Evolutionary conservation across 192 early-diverging fungal species (phyloP).

Genomic region (Coemansia sp.): DNA sequence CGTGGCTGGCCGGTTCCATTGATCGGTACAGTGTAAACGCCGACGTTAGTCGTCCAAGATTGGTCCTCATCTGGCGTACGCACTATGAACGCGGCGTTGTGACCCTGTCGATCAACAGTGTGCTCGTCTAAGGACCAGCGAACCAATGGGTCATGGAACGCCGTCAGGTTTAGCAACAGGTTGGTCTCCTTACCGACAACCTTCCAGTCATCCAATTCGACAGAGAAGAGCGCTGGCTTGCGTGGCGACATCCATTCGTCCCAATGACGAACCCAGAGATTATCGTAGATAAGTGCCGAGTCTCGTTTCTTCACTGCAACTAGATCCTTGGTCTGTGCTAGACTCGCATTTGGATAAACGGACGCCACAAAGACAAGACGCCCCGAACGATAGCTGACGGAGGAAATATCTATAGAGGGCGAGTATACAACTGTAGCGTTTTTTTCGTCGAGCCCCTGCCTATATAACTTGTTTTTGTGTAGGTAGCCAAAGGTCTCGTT

Average conservation of each 20-base stretch:
- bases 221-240: constrained; percentile 28
- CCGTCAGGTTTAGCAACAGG: constrained; percentile 16
- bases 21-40: constrained; percentile 57
- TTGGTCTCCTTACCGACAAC: constrained; percentile 18
- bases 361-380: constrained; percentile 22
- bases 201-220: neutral
- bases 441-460: neutral
- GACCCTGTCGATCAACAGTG: constrained; percentile 64
- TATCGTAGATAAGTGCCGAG: constrained; percentile 63
- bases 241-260: constrained; percentile 61
- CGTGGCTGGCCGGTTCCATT: constrained; percentile 12
- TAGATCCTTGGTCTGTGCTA: constrained; percentile 46
- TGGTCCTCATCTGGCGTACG: constrained; percentile 59
- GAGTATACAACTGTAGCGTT: constrained; percentile 18
- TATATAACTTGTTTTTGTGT: constrained; percentile 26
- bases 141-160: constrained; percentile 29
- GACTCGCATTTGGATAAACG: constrained; percentile 58
- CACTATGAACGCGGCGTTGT: constrained; percentile 64
- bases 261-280: constrained; percentile 78
- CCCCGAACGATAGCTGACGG: constrained; percentile 14
- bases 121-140: constrained; percentile 59
- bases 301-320: constrained; percentile 32
- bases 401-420: constrained; percentile 17
- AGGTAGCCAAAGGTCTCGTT: constrained; percentile 27
- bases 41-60: constrained; percentile 70